A percentile compares a stretch with the other conserved stretches of the same genome.
These are phyloP conservation scores for Botrytis tulipae DNA, from an alignment of 2,329 filamentous ascomycete species.

Conservation along the genomic window DNA sequence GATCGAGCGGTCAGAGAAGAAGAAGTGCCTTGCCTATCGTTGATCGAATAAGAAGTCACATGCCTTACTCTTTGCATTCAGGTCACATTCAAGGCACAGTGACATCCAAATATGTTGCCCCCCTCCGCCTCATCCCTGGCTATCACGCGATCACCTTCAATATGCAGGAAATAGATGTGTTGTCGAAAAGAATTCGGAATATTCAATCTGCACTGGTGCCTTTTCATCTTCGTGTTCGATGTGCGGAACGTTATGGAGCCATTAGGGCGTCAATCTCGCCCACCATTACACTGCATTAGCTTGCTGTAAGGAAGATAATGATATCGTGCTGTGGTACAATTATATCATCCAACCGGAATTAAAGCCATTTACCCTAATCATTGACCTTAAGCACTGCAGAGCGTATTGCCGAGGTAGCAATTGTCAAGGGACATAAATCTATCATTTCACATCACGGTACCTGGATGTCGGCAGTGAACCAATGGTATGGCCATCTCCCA, in stretches of 20 bases:
- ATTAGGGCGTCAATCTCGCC: conserved; percentile 5
- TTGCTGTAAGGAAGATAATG: neutral
- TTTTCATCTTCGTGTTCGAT: conserved; percentile 1
- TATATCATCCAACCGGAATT: conserved; percentile 10
- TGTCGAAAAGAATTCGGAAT: neutral
- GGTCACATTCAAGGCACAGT: neutral
- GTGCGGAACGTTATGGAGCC: conserved; percentile 4
- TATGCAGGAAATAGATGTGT: conserved; percentile 3
- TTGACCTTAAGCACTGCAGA: neutral
- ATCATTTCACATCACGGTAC: conserved; percentile 1
- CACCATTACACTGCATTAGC: conserved; percentile 18
- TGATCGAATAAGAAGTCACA: neutral
- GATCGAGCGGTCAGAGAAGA: neutral
- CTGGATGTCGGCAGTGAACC: neutral
- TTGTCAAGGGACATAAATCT: neutral
- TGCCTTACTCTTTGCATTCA: neutral
- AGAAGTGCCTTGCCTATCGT: neutral
- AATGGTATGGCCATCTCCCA: neutral
- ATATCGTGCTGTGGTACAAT: neutral
- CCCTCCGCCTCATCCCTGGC: neutral
- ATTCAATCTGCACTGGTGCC: neutral
- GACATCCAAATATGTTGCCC: neutral
- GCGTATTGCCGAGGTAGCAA: neutral
- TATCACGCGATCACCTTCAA: neutral
- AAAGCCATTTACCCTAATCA: neutral